phyloP scores from a whole-genome alignment of 345 rosid species.

The Garcia nutans region DNA sequence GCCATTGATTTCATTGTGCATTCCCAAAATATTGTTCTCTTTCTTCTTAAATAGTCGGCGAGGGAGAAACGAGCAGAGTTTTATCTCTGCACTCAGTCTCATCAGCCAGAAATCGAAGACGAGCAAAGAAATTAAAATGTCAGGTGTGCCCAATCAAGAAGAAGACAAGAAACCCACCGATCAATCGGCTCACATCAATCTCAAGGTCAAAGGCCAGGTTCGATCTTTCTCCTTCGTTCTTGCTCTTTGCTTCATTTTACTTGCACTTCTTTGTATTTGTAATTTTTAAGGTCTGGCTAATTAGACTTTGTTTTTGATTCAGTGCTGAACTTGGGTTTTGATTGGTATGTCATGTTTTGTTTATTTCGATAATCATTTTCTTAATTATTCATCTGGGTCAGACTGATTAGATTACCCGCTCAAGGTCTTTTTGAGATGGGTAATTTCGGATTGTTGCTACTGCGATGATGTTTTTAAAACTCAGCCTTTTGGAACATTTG shows the following conservation, averaged over 20 bases:
- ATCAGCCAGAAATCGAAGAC: not conserved
- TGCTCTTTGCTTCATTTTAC: not conserved
- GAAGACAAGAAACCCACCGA: slow-evolving; percentile 16
- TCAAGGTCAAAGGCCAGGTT: slow-evolving; percentile 20
- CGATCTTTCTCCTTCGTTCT: not conserved
- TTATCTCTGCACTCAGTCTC: not conserved
- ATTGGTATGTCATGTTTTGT: not conserved
- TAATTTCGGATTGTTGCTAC: not conserved
- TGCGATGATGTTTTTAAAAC: not conserved
- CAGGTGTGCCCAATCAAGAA: slow-evolving; percentile 10
- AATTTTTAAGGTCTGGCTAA: not conserved
- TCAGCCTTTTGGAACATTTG: not conserved
- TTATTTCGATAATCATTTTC: not conserved
- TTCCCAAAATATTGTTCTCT: not conserved
- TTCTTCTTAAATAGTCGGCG: not conserved
- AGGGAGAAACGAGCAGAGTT: not conserved
- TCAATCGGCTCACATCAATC: slow-evolving; percentile 17
- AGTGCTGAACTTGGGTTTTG: not conserved
- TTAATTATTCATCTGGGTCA: not conserved
- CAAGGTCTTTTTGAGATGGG: not conserved
- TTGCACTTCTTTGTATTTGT: not conserved
- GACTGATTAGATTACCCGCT: not conserved
- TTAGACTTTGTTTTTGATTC: not conserved
- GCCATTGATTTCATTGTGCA: not conserved
- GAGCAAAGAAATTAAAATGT: slow-evolving; percentile 6